A percentile compares a stretch with the other conserved stretches of the same genome.
Conservation (phyloP, 2,329 filamentous ascomycete species). For the Tolypocladium cylindrosporum region DNA sequence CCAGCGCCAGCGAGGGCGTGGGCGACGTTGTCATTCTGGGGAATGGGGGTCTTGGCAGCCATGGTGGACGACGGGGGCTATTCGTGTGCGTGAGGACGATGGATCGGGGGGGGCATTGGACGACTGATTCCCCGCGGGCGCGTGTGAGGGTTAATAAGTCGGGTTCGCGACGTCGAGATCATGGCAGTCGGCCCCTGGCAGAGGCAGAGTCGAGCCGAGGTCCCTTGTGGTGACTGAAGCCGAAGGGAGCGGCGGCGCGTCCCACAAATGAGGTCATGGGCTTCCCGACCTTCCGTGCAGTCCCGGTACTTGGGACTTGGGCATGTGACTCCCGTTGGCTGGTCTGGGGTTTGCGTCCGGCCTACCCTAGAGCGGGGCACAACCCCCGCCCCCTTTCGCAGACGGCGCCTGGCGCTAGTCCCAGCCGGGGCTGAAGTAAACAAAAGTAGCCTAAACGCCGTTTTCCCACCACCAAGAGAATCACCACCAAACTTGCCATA, state of each 20-base stretch:
- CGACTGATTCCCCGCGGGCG: neutral
- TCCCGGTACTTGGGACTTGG: neutral
- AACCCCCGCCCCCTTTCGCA: neutral
- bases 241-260: neutral
- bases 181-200: neutral
- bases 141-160: neutral
- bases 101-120: neutral
- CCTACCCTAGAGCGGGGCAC: neutral
- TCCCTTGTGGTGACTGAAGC: neutral
- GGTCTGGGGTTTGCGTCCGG: neutral
- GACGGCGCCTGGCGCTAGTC: constrained; percentile 10
- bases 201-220: neutral
- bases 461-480: neutral
- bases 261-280: neutral
- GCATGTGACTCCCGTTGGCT: neutral
- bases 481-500: too few relatives aligned
- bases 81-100: neutral
- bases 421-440: constrained; percentile 17
- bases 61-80: constrained; percentile 8
- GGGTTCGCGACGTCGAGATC: neutral
- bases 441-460: constrained; percentile 7
- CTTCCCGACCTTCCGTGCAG: neutral
- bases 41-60: constrained; percentile 51
- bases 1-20: constrained; percentile 90
- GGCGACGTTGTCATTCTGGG: constrained; percentile 93